Base-by-base conservation (phyloP, 768 basidiomycete species). In the Pulveroboletus sp. region DNA sequence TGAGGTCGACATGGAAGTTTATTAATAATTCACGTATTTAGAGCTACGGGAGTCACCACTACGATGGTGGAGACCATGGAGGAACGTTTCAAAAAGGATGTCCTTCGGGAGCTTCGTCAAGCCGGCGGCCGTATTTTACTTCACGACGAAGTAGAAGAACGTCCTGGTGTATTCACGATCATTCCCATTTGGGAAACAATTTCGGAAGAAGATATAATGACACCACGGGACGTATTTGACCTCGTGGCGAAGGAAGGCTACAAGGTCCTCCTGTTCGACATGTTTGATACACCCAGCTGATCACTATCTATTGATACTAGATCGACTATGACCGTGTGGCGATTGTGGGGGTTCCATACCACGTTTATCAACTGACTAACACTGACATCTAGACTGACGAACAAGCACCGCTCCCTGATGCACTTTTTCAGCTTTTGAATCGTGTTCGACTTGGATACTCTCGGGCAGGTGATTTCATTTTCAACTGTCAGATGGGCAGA, bases 401-500 rank as follows among this genome's bases (percentile, higher is more conserved):
- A 65, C 94, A 95, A 71, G 92, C 94, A 0, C 95, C 95, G 0
- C 75, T 98, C 15, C 96, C 96, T 0, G 87, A 77, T 37, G 91
- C 92, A 5, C 78, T 97, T 17, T 81, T 77, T 18, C 84, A 87
- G 46, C 75, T 99, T 37, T 72, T 95, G 26, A 79, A 83, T 24
- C 81, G 93, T 31, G 79, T 97, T 6, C 77, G 78, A 64, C 61
- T 75, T 51, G 76, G 77, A 47, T 55, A 84, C 39, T 69, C 76
- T 1, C 72, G 77, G 27, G 79, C 83, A 1, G 86, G 82, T 5
- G 90, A 91, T 57, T 87, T 93, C 58, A 72, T 92, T 40, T 97
- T 96, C 74, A 98, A 98, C 59, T 99, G 96, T 68, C 96, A 98
- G 68, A 95, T 97, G 93, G 90, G 90, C 21, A 74, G 88, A 48